Base-by-base conservation (phyloP, 768 basidiomycete genomes). In the Hygrocybe coccinea region DNA sequence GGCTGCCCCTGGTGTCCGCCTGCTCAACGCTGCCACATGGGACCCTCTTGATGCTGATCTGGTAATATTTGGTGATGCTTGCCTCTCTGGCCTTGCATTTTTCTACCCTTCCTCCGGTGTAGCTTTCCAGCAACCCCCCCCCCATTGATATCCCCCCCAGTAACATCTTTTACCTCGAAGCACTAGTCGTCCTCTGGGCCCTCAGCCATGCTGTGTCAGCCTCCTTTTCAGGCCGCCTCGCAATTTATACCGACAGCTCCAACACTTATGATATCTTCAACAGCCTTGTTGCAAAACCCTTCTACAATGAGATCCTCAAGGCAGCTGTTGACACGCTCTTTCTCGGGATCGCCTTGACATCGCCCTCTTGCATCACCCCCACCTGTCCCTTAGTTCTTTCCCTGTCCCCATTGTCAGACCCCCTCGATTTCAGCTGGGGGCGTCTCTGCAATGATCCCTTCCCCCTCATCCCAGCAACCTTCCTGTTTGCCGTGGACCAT, bases 391-490 rank as follows among this genome's bases (percentile, higher is more conserved):
- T n/a, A n/a, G 61, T 22, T 3, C 24, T 3, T 17, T 17, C 45
- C 3, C 14, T 19, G 22, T 17, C 45, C n/a, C 3, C 45, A 25
- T 21, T 12, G 12, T 21, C 11, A 21, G 51, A 66, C 67, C 65
- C 62, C 65, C 62, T 64, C 54, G 37, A 33, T 9, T 15, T 33
- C 14, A 45, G 59, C 59, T 66, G 63, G 63, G 66, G 66, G 63
- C 53, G 24, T 19, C 29, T 10, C 5, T 50, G 47, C 39, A 51
- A 53, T 62, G 59, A 63, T 56, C n/a, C n/a, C 22, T 1, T 15
- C n/a, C 0, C 33, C 25, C n/a, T 14, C 33, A 37, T 55, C 71
- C 48, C 59, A 64, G 61, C 75, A 74, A 52, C 72, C 73, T 1
- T 1, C 12, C 0, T 53, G 68, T 38, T 41, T 19, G 29, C 57